Evolutionary conservation across 768 basidiomycete genomes (phyloP).

Genomic region (Baorangia bicolor): DNA sequence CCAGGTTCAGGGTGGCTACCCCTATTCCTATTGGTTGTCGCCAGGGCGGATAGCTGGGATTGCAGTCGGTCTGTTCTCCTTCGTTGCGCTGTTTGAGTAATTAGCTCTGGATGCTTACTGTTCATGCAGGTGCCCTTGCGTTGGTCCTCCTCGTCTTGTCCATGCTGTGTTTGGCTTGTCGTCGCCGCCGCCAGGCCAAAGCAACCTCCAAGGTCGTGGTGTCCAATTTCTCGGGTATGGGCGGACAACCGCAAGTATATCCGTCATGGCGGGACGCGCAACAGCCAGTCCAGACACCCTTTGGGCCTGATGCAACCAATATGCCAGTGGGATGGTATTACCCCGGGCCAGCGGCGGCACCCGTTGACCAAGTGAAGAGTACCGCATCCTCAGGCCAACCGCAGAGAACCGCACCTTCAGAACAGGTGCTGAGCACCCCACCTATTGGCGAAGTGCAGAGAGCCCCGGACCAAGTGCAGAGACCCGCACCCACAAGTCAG

Average conservation of each 20-base stretch:
- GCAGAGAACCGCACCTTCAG: neutral
- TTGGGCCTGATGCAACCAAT: neutral
- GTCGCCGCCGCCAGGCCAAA: conserved; percentile 3
- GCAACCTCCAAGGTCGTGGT: neutral
- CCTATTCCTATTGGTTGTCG: conserved; percentile 21
- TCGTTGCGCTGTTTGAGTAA: neutral
- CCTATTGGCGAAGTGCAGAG: neutral
- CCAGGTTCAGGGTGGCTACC: conserved; percentile 2
- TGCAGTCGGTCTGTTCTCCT: conserved; percentile 22
- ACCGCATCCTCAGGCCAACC: neutral
- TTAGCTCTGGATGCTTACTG: neutral
- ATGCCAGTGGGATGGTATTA: conserved; percentile 11
- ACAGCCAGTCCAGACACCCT: neutral
- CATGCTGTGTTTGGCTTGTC: conserved; percentile 3
- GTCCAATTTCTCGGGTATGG: neutral
- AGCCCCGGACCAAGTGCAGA: neutral
- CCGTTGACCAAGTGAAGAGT: conserved; percentile 1
- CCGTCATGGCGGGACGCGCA: conserved; percentile 12
- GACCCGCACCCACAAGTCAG: neutral
- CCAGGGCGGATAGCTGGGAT: conserved; percentile 28
- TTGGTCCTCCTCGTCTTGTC: conserved; percentile 9
- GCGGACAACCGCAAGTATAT: neutral
- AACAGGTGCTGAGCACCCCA: neutral
- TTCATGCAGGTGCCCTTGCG: conserved; percentile 6
- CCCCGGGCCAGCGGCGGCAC: neutral